phyloP scores from a whole-genome alignment of 768 basidiomycete species.

The Coprinopsis cinerea region DNA sequence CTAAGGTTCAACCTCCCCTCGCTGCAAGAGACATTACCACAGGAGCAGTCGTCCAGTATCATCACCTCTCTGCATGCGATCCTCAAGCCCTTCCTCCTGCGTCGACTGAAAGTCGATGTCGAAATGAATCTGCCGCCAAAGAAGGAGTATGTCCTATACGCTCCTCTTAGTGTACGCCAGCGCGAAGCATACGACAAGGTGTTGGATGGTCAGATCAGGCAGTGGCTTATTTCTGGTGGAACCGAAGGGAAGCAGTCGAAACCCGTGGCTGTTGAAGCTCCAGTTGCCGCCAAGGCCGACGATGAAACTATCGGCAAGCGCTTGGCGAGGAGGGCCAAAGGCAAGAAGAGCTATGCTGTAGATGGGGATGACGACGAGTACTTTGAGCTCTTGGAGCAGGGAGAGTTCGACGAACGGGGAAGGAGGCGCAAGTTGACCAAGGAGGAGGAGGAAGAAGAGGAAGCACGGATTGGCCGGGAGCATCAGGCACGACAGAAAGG shows the following conservation, averaged over 20 bases:
- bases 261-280: slow-evolving; percentile 14
- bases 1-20: slow-evolving; percentile 74
- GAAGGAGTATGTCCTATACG: slow-evolving; percentile 93
- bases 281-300: slow-evolving; percentile 22
- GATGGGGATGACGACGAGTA: slow-evolving; percentile 65
- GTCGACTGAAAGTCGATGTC: slow-evolving; percentile 89
- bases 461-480: slow-evolving; percentile 49
- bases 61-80: slow-evolving; percentile 82
- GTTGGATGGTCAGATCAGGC: slow-evolving; percentile 63
- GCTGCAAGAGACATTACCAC: slow-evolving; percentile 49
- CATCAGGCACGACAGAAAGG: slow-evolving; percentile 55
- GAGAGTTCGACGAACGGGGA: slow-evolving; percentile 35
- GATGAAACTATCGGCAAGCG: slow-evolving; percentile 17
- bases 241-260: slow-evolving; percentile 19
- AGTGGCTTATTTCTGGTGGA: slow-evolving; percentile 44
- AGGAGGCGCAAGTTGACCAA: slow-evolving; percentile 23
- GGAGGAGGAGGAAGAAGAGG: slow-evolving; percentile 37
- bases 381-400: slow-evolving; percentile 53
- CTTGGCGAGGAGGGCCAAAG: slow-evolving; percentile 26
- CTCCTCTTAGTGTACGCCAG: slow-evolving; percentile 78
- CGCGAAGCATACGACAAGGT: slow-evolving; percentile 82
- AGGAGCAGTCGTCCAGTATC: slow-evolving; percentile 56
- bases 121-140: slow-evolving; percentile 75
- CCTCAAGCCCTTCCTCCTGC: slow-evolving; percentile 90
- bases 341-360: slow-evolving; percentile 43